Base-by-base conservation (phyloP, 2,329 filamentous ascomycete genomes). In the Neofusicoccum umdonicola region DNA sequence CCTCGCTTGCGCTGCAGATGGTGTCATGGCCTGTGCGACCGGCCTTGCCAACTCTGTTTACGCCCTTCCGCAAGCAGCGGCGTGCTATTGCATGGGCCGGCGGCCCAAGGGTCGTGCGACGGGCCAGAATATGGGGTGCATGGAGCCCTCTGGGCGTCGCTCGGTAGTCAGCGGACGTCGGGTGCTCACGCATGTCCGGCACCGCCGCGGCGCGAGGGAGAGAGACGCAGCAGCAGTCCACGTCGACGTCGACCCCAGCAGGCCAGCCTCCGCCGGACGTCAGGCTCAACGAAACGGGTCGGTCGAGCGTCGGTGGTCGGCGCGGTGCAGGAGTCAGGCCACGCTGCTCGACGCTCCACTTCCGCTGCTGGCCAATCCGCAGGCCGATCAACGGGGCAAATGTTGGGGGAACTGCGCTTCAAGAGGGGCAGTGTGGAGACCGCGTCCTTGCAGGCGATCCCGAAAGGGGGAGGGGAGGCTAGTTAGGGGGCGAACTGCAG, bases 121-220 rank as follows among this genome's bases (percentile, higher is more conserved):
- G 13, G 54, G 44, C 54, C 39, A 58, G 27, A 58, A 58, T 58
- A 58, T 58, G 54, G 54, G 54, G 54, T 58, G 54, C 54, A 58
- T 58, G 22, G 27, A 31, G 27, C 27, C 27, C 22, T 22, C 22
- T 22, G 22, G 22, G 22, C 22, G 22, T 22, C 22, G 22, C 22
- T 22, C 22, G 22, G 22, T 3, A 22, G 22, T 3, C 22, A 22
- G 22, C 22, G 22, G 22, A 22, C 22, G 22, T 22, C 22, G 22
- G 22, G 22, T 22, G 22, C 22, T 22, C 22, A 22, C 22, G 22
- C 22, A 22, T 22, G 22, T 22, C 22, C 22, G 22, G 22, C 22
- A 22, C 22, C 22, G 22, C 22, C 22, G 22, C 22, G 22, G 22
- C 22, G 22, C 22, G 22, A 22, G 22, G 22, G 22, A 22, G 22